Percentiles rank a stretch among this genome's conserved stretches.
phyloP scores from a whole-genome alignment of 148 eudicot genomes.

The Gaultheria prostrata region DNA sequence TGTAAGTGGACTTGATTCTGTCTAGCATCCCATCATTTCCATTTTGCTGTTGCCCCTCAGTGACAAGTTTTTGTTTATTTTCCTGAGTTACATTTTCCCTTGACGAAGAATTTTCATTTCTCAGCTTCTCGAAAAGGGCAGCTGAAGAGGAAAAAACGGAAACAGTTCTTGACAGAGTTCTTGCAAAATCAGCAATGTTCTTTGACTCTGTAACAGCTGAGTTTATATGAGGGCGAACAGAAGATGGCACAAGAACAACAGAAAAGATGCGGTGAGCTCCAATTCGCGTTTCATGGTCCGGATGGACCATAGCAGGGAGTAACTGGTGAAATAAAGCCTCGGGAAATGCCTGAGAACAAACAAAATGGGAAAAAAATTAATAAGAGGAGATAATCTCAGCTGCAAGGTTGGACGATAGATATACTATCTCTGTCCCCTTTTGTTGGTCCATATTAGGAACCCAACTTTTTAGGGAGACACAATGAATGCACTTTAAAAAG shows the following conservation, averaged over 20 bases:
- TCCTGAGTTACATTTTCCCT: slow-evolving; percentile 39
- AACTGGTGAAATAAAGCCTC: slow-evolving; percentile 92
- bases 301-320: slow-evolving; percentile 92
- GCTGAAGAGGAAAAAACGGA: slow-evolving; percentile 98
- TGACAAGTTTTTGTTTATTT: slow-evolving; percentile 19
- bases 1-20: slow-evolving; percentile 75
- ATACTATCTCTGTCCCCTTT: neutral
- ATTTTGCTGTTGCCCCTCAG: slow-evolving; percentile 28
- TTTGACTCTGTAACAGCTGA: slow-evolving; percentile 28
- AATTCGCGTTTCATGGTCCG: slow-evolving; percentile 85
- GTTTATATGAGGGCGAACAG: slow-evolving; percentile 63
- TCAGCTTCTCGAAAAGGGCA: slow-evolving; percentile 85
- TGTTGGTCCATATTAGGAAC: neutral
- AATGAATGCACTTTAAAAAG: neutral
- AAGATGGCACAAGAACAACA: slow-evolving; percentile 94
- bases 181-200: slow-evolving; percentile 45
- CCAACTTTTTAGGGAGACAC: neutral
- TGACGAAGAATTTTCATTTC: slow-evolving; percentile 45
- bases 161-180: slow-evolving; percentile 90
- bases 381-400: slow-evolving; percentile 7
- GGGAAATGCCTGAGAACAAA: slow-evolving; percentile 72
- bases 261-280: slow-evolving; percentile 90
- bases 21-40: slow-evolving; percentile 51
- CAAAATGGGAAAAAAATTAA: neutral
- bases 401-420: neutral